Conservation (phyloP, 176 grass and related monocot species). For the Musa troglodytarum region DNA sequence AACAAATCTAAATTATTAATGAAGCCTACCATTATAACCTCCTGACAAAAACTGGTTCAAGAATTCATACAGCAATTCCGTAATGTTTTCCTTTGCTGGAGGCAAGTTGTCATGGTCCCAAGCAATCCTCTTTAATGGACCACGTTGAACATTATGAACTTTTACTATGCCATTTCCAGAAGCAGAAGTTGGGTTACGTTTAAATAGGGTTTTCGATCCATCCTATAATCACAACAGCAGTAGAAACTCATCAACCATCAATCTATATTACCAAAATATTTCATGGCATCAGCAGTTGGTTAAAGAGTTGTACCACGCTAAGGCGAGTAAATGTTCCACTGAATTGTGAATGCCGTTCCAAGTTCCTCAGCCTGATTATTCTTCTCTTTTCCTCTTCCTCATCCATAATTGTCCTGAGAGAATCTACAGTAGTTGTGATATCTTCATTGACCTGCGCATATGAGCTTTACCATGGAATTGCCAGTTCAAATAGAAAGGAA, state of each 20-base stretch:
- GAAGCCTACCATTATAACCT: slow-evolving; percentile 75
- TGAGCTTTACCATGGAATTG: not conserved
- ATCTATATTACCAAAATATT: slow-evolving; percentile 10
- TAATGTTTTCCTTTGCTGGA: slow-evolving; percentile 50
- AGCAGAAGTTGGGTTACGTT: slow-evolving; percentile 54
- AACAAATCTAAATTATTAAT: not conserved
- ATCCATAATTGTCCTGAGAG: slow-evolving; percentile 56
- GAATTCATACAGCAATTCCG: slow-evolving; percentile 52
- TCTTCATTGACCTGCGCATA: slow-evolving; percentile 25
- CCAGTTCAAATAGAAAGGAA: not conserved
- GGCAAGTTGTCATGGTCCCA: slow-evolving; percentile 62
- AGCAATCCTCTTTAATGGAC: slow-evolving; percentile 76
- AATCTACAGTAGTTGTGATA: slow-evolving; percentile 56
- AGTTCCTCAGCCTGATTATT: slow-evolving; percentile 30
- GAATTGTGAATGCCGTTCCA: slow-evolving; percentile 37
- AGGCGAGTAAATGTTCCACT: slow-evolving; percentile 55
- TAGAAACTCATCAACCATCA: slow-evolving; percentile 4
- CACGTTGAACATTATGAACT: slow-evolving; percentile 62
- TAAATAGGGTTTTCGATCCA: slow-evolving; percentile 81
- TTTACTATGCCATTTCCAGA: slow-evolving; percentile 52
- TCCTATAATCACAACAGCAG: slow-evolving; percentile 40
- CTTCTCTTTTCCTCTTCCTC: slow-evolving; percentile 48
- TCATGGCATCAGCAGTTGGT: slow-evolving; percentile 6
- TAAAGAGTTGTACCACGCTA: slow-evolving; percentile 38
- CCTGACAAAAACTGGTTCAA: slow-evolving; percentile 82